These are phyloP conservation scores for Penicillium coffeae DNA, from an alignment of 495 filamentous ascomycete species.

Conservation along the genomic window DNA sequence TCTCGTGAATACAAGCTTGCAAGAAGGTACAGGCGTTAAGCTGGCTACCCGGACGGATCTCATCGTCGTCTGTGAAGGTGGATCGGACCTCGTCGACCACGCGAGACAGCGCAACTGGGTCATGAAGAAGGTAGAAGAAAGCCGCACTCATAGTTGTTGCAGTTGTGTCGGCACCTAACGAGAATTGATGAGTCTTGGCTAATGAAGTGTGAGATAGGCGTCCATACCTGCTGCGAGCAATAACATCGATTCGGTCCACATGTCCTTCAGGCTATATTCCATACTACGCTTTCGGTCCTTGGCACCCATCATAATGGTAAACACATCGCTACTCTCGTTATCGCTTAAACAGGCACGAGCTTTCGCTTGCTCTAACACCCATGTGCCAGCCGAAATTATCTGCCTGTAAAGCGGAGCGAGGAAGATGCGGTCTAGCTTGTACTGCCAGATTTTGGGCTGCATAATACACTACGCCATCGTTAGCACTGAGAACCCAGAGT, in stretches of 20 bases:
- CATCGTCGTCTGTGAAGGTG: constrained; percentile 47
- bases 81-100: constrained; percentile 41
- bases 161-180: constrained; percentile 49
- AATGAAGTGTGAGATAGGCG: neutral
- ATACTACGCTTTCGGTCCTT: constrained; percentile 58
- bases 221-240: constrained; percentile 27
- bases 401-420: neutral
- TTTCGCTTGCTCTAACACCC: constrained; percentile 41
- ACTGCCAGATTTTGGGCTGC: constrained; percentile 12
- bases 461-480: too few species aligned
- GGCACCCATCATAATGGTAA: constrained; percentile 56
- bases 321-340: constrained; percentile 53
- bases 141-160: constrained; percentile 58
- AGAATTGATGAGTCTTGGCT: neutral
- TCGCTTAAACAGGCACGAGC: constrained; percentile 11
- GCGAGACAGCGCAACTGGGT: constrained; percentile 39
- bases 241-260: constrained; percentile 57
- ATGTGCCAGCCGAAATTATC: constrained; percentile 6
- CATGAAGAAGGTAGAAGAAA: constrained; percentile 64
- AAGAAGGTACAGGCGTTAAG: constrained; percentile 35
- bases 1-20: constrained; percentile 62
- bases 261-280: constrained; percentile 51
- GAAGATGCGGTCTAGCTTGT: constrained; percentile 16
- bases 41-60: constrained; percentile 42
- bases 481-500: too few species aligned